Evolutionary conservation across 163 green algal species (phyloP), one percentile per base, ranked within the genome.

Genomic region (Chloroidium sp.): DNA sequence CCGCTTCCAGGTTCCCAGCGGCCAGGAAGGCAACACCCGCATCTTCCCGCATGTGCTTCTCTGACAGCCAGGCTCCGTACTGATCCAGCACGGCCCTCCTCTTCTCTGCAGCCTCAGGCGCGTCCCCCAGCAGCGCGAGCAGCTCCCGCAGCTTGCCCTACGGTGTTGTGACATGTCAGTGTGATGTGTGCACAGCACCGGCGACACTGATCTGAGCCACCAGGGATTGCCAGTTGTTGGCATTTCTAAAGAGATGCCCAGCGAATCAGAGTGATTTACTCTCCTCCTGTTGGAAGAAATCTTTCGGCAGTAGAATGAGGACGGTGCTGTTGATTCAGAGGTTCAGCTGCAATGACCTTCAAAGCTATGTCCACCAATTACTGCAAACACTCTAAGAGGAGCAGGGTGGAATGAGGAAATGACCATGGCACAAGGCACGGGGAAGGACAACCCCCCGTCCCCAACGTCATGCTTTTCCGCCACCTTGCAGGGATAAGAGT

Each of bases 1-100:
- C 91, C 14, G 85, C 74, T 8, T 88, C 82, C 61, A 86, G 79
- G 8, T 88, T 67, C 2, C 87, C 86, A 1, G 92, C 93, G 6
- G 88, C 88, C 80, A 90, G 62, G 74, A 87, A 95, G 0, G 91
- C 90, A 57, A 97, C 75, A 1, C 87, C 94, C 8, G 93, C 92
- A 84, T 98, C 94, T 80, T 98, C 94, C 6, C 88, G 79, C 85
- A 90, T 88, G 62, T 86, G 83, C 2, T 74, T 69, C 1, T 69
- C 80, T 75, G 85, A 76, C 60, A 97, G 84, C 58, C 69, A 68
- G 4, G 90, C 89, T 0, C 79, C 93, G 72, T 92, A 93, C 36
- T 87, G 88, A 0, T 76, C 78, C 80, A 82, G 72, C 76, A 83
- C 80, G 3, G 12, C 74, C 62, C 14, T 68, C 61, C 81, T 76